Evolutionary conservation across 805 yeast genomes (phyloP).

Genomic region (Candida gorgasii): DNA sequence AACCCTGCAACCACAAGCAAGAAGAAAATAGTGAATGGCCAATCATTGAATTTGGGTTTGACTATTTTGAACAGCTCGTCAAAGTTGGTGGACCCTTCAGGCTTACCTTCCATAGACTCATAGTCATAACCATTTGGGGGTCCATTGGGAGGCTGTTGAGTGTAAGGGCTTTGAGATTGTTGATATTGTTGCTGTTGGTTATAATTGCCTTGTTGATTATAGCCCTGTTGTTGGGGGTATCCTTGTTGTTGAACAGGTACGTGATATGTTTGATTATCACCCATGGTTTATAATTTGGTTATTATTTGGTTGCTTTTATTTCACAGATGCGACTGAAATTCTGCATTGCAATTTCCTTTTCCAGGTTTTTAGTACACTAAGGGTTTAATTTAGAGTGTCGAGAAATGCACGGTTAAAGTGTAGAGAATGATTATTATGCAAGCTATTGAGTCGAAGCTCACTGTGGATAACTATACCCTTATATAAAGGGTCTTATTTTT

Average conservation of each 20-base stretch:
- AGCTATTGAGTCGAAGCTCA: no score
- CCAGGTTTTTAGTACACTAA: background rate
- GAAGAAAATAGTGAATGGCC: slow-evolving; percentile 62
- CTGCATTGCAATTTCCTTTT: slow-evolving; percentile 4
- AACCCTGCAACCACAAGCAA: slow-evolving; percentile 58
- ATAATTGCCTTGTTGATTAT: slow-evolving; percentile 9
- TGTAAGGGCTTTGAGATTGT: slow-evolving; percentile 6
- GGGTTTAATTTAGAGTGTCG: no score
- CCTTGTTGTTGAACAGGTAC: slow-evolving; percentile 20
- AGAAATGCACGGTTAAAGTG: no score
- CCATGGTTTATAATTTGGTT: no score
- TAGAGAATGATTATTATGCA: no score
- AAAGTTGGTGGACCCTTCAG: slow-evolving; percentile 42
- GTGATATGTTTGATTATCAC: slow-evolving; percentile 6
- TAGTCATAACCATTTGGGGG: slow-evolving; percentile 21
- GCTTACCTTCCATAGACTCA: slow-evolving; percentile 34
- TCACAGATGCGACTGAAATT: slow-evolving; percentile 8
- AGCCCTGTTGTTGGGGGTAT: slow-evolving; percentile 10
- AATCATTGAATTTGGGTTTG: slow-evolving; percentile 67
- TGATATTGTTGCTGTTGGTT: slow-evolving; percentile 12
- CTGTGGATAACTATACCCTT: no score
- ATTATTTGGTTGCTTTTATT: slow-evolving; percentile 6
- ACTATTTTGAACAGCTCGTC: slow-evolving; percentile 69
- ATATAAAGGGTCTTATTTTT: no score
- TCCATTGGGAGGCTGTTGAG: slow-evolving; percentile 1